Evolutionary conservation across 1,284 basidiomycete genomes (phyloP).

Genomic region (Trichosporon sp.): DNA sequence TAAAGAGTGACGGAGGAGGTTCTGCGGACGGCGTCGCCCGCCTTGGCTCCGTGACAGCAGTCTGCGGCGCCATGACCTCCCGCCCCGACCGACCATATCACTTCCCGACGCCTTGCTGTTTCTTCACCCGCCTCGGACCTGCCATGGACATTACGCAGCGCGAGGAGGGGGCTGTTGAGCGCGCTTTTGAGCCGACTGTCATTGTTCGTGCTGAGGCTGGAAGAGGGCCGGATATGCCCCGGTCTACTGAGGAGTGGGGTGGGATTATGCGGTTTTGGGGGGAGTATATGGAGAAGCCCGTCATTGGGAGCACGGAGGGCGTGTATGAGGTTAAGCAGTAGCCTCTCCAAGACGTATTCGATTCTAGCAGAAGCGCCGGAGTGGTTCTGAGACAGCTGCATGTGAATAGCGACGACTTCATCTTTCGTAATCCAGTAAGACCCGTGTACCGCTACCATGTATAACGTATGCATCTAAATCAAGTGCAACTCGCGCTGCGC

Average conservation of each 20-base stretch:
- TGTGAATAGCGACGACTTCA: no score
- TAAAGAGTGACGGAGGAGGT: no score
- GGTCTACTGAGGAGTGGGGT: slow-evolving; percentile 68
- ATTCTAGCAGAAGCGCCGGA: no score
- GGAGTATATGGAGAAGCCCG: slow-evolving; percentile 56
- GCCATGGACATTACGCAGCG: slow-evolving; percentile 47
- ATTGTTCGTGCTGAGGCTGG: slow-evolving; percentile 48
- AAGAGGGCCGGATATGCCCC: slow-evolving; percentile 62
- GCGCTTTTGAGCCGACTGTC: slow-evolving; percentile 55
- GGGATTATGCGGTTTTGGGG: slow-evolving; percentile 84
- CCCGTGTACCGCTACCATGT: not conserved
- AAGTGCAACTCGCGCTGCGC: slow-evolving; percentile 36
- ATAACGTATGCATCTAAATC: not conserved
- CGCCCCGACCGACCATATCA: slow-evolving; percentile 63
- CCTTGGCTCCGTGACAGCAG: slow-evolving; percentile 47
- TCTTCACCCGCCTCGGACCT: slow-evolving; percentile 55
- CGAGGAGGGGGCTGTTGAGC: slow-evolving; percentile 53
- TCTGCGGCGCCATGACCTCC: slow-evolving; percentile 68
- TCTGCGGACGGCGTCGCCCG: not conserved
- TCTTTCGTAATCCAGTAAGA: no score
- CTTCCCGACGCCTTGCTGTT: slow-evolving; percentile 55
- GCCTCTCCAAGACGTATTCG: no score
- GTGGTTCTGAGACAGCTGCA: no score
- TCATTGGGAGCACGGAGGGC: slow-evolving; percentile 55
- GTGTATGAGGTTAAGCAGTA: slow-evolving; percentile 62